These are phyloP conservation scores for Tuber aestivum DNA, from an alignment of 495 filamentous ascomycete genomes.

Conservation along the genomic window DNA sequence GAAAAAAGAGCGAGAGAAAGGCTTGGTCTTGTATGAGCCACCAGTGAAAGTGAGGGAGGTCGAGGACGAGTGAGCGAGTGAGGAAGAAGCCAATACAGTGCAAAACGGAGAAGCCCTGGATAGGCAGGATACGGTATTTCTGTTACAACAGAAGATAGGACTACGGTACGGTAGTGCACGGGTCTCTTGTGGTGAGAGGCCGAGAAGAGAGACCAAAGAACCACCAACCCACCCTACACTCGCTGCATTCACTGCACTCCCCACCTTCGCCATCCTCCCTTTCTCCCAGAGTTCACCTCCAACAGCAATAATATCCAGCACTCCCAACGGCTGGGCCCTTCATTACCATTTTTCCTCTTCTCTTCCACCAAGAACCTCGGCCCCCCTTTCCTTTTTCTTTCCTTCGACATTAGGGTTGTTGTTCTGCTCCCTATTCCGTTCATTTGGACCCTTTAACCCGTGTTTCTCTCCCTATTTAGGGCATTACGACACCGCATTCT, in stretches of 20 bases:
- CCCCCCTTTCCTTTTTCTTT: slow-evolving; percentile 33
- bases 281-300: slow-evolving; percentile 8
- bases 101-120: slow-evolving; percentile 5
- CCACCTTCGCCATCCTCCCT: slow-evolving; percentile 15
- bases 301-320: slow-evolving; percentile 9
- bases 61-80: neutral
- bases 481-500: neutral
- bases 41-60: neutral
- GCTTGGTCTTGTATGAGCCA: neutral
- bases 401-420: slow-evolving; percentile 13
- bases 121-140: neutral
- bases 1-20: neutral
- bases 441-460: slow-evolving; percentile 28
- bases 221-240: slow-evolving; percentile 22
- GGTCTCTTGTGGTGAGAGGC: slow-evolving; percentile 8
- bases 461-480: slow-evolving; percentile 7
- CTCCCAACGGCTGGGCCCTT: slow-evolving; percentile 23
- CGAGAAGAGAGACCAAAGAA: slow-evolving; percentile 7
- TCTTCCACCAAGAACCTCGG: slow-evolving; percentile 9
- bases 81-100: slow-evolving; percentile 14
- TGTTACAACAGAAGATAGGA: neutral
- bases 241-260: slow-evolving; percentile 23
- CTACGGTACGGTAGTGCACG: neutral
- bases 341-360: slow-evolving; percentile 36
- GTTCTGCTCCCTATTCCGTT: slow-evolving; percentile 29